Evolutionary conservation across 306 rosid species (phyloP), one percentile per base, ranked within the genome.

Genomic region (Rosa persica): DNA sequence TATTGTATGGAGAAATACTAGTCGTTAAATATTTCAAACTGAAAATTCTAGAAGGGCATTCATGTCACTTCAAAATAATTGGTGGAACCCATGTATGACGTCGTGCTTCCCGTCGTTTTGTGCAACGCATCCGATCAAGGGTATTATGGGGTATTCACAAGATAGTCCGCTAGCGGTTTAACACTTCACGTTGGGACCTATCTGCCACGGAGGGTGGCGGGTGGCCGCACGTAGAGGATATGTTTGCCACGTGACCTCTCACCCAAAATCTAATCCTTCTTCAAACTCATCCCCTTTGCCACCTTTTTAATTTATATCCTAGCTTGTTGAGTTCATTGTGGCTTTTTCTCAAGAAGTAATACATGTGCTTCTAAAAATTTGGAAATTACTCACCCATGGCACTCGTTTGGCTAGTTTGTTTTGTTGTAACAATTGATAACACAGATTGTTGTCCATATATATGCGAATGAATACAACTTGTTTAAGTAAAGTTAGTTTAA

Each of bases 211-310:
- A 15, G 22, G 39, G 34, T 23, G 38, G 57, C 23, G 74, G 25
- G 30, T 25, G 68, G 78, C 46, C 30, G 60, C 83, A 51, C 55
- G 83, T 22, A 11, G 23, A 39, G n/a, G 42, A 54, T 12, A 20
- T 8, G 30, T 39, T 73, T 65, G 70, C 49, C 79, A 73, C 49
- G 70, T 80, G 61, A 80, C 74, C 60, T 8, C 17, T 19, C 57
- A 27, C 5, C 10, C 11, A 12, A 60, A 55, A 7, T 6, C 54
- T 22, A 13, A 34, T 30, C 39, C 39, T 62, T 20, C 64, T 20
- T 16, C 47, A 39, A 72, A 22, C 49, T 78, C 46, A 6, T 20
- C 19, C n/a, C 30, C 46, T 38, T 52, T 12, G 44, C 34, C 36
- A n/a, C 22, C 38, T 54, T n/a, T 30, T 30, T 30, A 30, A 30